Evolutionary conservation across 2,329 filamentous ascomycete species (phyloP).

Genomic region (Ambrosiella cleistominuta): DNA sequence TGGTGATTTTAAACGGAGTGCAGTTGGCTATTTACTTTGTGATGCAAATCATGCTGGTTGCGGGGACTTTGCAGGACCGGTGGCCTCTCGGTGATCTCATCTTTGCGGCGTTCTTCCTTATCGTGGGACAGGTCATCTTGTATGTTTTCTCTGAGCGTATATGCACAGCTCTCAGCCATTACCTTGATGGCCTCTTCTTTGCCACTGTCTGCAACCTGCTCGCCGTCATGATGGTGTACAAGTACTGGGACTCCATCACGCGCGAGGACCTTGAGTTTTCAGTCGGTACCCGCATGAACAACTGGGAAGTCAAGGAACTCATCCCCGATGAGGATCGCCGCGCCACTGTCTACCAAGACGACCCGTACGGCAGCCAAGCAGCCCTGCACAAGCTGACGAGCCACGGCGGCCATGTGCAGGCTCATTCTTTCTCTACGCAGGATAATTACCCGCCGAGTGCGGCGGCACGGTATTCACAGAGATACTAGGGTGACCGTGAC

Average conservation of each 20-base stretch:
- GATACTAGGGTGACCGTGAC: conserved; percentile 7
- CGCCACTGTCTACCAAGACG: conserved; percentile 53
- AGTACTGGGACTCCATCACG: conserved; percentile 99
- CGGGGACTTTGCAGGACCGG: conserved; percentile 78
- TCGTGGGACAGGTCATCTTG: conserved; percentile 78
- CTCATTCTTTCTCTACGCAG: not conserved
- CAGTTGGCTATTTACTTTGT: conserved; percentile 70
- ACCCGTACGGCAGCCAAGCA: conserved; percentile 28
- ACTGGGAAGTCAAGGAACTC: conserved; percentile 94
- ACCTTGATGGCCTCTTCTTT: conserved; percentile 86
- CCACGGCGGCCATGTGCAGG: not conserved
- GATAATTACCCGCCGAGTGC: conserved; percentile 2
- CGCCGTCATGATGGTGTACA: conserved; percentile 99
- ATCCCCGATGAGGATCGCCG: conserved; percentile 66
- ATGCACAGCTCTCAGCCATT: conserved; percentile 72
- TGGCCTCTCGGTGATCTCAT: conserved; percentile 88
- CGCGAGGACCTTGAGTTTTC: conserved; percentile 97
- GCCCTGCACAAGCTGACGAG: not conserved
- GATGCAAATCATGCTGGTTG: conserved; percentile 76
- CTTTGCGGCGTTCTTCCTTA: conserved; percentile 82
- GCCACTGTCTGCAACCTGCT: conserved; percentile 85
- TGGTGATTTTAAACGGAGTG: conserved; percentile 81
- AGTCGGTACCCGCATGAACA: conserved; percentile 85
- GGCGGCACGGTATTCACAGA: conserved; percentile 8
- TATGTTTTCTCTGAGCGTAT: conserved; percentile 79